phyloP scores from a whole-genome alignment of 164 flowering plant genomes.

The Vitis rupestris region DNA sequence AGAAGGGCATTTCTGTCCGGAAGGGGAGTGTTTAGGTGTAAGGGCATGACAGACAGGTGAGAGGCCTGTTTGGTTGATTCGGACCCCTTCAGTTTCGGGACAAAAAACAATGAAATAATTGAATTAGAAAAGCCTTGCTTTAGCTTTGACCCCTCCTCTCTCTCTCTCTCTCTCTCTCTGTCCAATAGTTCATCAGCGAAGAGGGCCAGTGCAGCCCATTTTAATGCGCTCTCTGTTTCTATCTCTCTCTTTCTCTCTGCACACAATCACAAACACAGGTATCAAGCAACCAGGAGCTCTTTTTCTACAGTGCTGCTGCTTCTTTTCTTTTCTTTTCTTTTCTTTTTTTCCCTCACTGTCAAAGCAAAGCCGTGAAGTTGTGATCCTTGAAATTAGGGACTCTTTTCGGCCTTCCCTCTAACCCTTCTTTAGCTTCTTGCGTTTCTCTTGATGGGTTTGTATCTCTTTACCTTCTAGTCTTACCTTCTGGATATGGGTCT shows the following conservation, averaged over 20 bases:
- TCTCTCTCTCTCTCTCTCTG: conserved; percentile 12
- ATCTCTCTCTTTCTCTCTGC: conserved; percentile 12
- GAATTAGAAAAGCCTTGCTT: conserved; percentile 12
- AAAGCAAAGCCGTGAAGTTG: conserved; percentile 3
- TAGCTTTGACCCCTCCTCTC: conserved; percentile 20
- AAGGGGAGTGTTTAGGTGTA: background rate
- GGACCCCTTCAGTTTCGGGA: conserved; percentile 12
- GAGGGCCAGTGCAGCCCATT: background rate
- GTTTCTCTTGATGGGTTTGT: conserved; percentile 13
- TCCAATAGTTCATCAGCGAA: conserved; percentile 7
- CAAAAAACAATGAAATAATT: conserved; percentile 11
- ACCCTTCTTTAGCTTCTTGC: conserved; percentile 4
- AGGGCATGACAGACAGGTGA: conserved; percentile 8
- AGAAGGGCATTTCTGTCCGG: background rate
- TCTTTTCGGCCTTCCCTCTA: conserved; percentile 8
- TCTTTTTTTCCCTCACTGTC: conserved; percentile 11
- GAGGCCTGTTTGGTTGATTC: conserved; percentile 9
- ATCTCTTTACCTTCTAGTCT: conserved; percentile 4
- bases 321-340: background rate
- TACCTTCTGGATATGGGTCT: conserved; percentile 23
- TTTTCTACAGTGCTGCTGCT: conserved; percentile 5
- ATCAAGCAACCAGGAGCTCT: conserved; percentile 6
- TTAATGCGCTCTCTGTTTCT: conserved; percentile 1
- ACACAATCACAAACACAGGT: background rate
- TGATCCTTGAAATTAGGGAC: conserved; percentile 18